Conservation (phyloP, 202 grass and related monocot genomes). For the Bolboschoenoplectus hybrid region DNA sequence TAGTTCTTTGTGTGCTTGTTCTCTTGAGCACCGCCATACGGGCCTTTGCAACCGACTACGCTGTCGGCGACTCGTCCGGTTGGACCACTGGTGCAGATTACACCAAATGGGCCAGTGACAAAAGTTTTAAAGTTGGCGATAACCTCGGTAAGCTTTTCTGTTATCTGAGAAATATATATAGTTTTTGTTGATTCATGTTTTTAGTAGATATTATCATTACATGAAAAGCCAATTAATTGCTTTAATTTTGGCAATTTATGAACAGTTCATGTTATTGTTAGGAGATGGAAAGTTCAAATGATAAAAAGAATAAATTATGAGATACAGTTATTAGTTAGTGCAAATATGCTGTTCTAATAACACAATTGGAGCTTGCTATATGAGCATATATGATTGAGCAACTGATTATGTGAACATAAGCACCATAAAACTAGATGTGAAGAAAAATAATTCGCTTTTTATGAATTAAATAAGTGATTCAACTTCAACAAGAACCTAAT, state of each 20-base stretch:
- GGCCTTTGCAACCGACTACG: conserved; percentile 58
- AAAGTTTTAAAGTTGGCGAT: conserved; percentile 59
- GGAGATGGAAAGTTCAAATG: background rate
- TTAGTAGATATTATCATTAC: background rate
- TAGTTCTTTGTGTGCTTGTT: conserved; percentile 51
- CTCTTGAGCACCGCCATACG: conserved; percentile 41
- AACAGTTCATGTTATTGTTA: background rate
- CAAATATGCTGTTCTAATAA: background rate
- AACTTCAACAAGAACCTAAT: background rate
- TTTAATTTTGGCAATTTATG: background rate
- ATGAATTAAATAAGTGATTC: background rate
- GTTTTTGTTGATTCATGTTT: background rate
- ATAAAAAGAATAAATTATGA: background rate
- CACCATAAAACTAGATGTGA: background rate
- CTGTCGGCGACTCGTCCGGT: conserved; percentile 74
- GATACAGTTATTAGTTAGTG: background rate
- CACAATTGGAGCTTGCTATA: background rate
- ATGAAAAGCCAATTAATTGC: background rate
- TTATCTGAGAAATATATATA: background rate
- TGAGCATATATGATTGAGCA: background rate
- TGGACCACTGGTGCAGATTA: conserved; percentile 69
- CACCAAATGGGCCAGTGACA: conserved; percentile 61
- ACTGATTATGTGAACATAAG: background rate
- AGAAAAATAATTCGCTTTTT: background rate
- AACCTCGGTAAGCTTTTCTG: conserved; percentile 49